phyloP scores from a whole-genome alignment of 805 yeast genomes.

The Candida pseudofarinosa region DNA sequence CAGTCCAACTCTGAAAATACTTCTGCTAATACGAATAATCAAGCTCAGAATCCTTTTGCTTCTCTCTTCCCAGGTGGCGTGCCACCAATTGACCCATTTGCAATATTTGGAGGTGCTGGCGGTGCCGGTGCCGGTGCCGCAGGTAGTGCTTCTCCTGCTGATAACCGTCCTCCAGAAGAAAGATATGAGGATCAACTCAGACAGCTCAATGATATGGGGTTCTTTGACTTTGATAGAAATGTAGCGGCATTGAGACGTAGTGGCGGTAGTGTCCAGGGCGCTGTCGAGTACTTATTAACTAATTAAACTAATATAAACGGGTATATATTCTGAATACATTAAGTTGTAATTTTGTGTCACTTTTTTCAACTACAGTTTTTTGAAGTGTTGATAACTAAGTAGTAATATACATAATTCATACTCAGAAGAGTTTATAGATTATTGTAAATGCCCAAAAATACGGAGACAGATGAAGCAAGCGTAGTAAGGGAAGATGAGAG shows the following conservation, averaged over 20 bases:
- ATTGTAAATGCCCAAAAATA: background rate
- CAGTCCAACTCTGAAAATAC: slow-evolving; percentile 10
- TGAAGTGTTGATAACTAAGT: no score
- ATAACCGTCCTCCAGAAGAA: slow-evolving; percentile 45
- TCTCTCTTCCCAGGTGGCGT: slow-evolving; percentile 31
- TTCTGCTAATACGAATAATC: slow-evolving; percentile 11
- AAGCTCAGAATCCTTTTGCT: slow-evolving; percentile 37
- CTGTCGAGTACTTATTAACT: slow-evolving; percentile 73
- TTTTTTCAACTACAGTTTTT: no score
- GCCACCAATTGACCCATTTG: slow-evolving; percentile 51
- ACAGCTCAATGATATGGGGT: slow-evolving; percentile 52
- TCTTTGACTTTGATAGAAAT: slow-evolving; percentile 87
- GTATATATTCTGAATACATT: background rate
- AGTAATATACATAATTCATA: no score
- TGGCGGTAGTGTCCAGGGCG: slow-evolving; percentile 98
- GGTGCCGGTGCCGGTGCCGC: slow-evolving; percentile 24
- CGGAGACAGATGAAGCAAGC: background rate
- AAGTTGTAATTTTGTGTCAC: slow-evolving; percentile 1
- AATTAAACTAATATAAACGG: slow-evolving; percentile 6
- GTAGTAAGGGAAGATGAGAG: background rate
- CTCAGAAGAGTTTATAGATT: background rate
- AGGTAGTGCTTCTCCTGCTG: slow-evolving; percentile 29
- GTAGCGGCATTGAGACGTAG: slow-evolving; percentile 89
- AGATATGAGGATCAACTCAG: slow-evolving; percentile 40
- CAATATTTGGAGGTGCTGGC: slow-evolving; percentile 43